A percentile compares a stretch with the other conserved stretches of the same genome.
Evolutionary conservation across 2,329 filamentous ascomycete species (phyloP).

Genomic region (Pestalotiopsis fici): DNA sequence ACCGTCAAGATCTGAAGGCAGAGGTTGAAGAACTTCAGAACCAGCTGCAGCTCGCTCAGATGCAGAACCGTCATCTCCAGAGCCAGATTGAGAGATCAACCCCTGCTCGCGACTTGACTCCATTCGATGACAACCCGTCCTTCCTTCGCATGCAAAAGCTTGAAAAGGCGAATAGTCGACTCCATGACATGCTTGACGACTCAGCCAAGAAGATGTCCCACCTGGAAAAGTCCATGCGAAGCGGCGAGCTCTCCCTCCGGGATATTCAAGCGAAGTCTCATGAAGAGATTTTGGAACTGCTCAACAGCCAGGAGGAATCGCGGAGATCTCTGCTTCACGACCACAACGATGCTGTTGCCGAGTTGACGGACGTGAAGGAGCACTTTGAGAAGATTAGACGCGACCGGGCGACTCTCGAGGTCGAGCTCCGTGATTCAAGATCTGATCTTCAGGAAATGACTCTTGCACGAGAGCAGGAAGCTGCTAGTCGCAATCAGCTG

Average conservation of each 20-base stretch:
- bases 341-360: conserved; percentile 82
- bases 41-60: conserved; percentile 88
- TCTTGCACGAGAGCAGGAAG: conserved; percentile 80
- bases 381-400: conserved; percentile 87
- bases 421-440: conserved; percentile 81
- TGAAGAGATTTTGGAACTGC: conserved; percentile 88
- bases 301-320: conserved; percentile 91
- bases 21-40: conserved; percentile 93
- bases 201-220: conserved; percentile 90
- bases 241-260: conserved; percentile 83
- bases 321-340: conserved; percentile 78
- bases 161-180: conserved; percentile 85
- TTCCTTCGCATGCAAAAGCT: conserved; percentile 83
- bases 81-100: conserved; percentile 76
- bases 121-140: conserved; percentile 75
- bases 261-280: conserved; percentile 93
- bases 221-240: conserved; percentile 82
- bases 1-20: conserved; percentile 85
- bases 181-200: conserved; percentile 94
- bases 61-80: conserved; percentile 92
- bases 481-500: conserved; percentile 82
- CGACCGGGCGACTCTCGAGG: conserved; percentile 75
- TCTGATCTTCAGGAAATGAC: conserved; percentile 84
- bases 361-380: conserved; percentile 83
- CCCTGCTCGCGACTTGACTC: conserved; percentile 58